Evolutionary conservation across 768 basidiomycete genomes (phyloP).

Genomic region (Leccinellum luteum): DNA sequence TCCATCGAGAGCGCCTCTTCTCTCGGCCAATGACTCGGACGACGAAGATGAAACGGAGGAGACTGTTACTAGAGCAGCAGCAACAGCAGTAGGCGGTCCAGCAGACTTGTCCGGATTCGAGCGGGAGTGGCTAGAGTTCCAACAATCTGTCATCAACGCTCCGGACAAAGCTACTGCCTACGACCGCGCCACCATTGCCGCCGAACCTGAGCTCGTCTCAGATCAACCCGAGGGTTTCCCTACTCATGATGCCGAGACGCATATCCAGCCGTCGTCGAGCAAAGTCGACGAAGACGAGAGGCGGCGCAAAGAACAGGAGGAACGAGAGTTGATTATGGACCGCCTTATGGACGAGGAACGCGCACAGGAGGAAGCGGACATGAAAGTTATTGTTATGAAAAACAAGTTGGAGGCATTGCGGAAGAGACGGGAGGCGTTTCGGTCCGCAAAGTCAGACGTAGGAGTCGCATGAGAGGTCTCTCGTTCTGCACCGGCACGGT

Average conservation of each 20-base stretch:
- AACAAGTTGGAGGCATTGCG: conserved; percentile 59
- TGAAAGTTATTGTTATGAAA: conserved; percentile 43
- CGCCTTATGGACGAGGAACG: conserved; percentile 80
- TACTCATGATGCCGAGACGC: conserved; percentile 24
- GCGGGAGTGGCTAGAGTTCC: conserved; percentile 71
- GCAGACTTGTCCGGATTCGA: conserved; percentile 33
- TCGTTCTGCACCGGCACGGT: background rate
- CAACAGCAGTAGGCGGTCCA: background rate
- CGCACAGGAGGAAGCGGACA: conserved; percentile 44
- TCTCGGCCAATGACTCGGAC: conserved; percentile 38
- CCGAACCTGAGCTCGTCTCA: conserved; percentile 48
- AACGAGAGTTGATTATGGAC: conserved; percentile 84
- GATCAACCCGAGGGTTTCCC: conserved; percentile 52
- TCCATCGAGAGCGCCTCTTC: conserved; percentile 48
- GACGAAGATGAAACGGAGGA: conserved; percentile 36
- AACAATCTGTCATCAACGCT: conserved; percentile 55
- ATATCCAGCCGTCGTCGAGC: conserved; percentile 13
- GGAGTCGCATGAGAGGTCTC: background rate
- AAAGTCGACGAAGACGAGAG: conserved; percentile 37
- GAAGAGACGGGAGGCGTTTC: conserved; percentile 38
- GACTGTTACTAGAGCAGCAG: background rate
- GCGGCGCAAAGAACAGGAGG: conserved; percentile 60
- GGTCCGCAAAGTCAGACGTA: background rate
- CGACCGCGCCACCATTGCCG: background rate
- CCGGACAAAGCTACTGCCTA: conserved; percentile 45